A percentile compares a stretch with the other conserved stretches of the same genome.
Evolutionary conservation across 2,329 filamentous ascomycete species (phyloP).

Genomic region (Ascochyta clinopodiicola): DNA sequence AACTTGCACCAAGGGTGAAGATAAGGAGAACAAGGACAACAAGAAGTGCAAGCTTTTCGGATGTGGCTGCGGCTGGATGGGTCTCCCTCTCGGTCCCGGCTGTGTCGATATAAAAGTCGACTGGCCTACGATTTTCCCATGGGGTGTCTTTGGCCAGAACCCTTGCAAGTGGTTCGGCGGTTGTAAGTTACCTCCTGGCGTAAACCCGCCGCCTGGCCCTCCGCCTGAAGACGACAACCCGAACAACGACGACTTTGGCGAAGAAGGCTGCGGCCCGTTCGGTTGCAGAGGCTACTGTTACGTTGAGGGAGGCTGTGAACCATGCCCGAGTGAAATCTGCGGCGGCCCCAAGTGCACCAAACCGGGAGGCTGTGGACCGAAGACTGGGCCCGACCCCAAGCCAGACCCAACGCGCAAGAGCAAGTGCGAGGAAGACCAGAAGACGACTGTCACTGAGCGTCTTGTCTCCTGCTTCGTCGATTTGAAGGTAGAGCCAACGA

Average conservation of each 20-base stretch:
- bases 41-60: conserved; percentile 29
- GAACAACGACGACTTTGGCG: background rate
- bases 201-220: background rate
- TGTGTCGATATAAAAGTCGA: conserved; percentile 3
- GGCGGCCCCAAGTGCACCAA: conserved; percentile 17
- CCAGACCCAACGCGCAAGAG: conserved; percentile 1
- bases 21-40: conserved; percentile 13
- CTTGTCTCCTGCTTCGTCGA: conserved; percentile 28
- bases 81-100: conserved; percentile 28
- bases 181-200: conserved; percentile 20
- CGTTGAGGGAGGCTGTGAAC: conserved; percentile 16
- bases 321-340: conserved; percentile 30
- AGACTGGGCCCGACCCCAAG: conserved; percentile 22
- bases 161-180: conserved; percentile 16
- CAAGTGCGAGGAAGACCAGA: conserved; percentile 27
- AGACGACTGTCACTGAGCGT: conserved; percentile 32
- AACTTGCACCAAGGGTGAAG: conserved; percentile 21
- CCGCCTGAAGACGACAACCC: background rate
- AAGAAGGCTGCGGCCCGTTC: conserved; percentile 16
- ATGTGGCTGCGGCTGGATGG: conserved; percentile 35
- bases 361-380: conserved; percentile 25
- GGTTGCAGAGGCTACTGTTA: conserved; percentile 30
- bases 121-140: background rate
- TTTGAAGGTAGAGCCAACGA: conserved; percentile 13
- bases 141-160: conserved; percentile 28